Evolutionary conservation across 768 basidiomycete genomes (phyloP).

Genomic region (Strobilomyces confusus): DNA sequence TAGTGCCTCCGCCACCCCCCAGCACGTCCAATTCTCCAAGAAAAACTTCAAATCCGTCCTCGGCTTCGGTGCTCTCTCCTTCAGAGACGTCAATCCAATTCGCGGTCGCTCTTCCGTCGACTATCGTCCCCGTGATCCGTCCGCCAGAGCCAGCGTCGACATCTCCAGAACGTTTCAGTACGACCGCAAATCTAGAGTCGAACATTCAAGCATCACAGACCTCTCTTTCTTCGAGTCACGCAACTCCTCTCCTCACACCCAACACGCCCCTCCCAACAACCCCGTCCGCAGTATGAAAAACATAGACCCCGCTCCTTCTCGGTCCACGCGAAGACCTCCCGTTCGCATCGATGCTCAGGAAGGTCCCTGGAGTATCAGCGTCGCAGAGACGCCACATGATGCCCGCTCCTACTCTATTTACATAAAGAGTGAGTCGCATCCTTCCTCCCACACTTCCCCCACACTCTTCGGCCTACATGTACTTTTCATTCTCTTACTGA

Average conservation of each 20-base stretch:
- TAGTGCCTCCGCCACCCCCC: constrained; percentile 37
- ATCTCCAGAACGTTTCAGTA: constrained; percentile 35
- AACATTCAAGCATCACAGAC: constrained; percentile 38
- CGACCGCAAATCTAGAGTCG: constrained; percentile 34
- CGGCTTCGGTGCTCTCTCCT: constrained; percentile 38
- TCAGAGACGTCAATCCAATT: constrained; percentile 32
- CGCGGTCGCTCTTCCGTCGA: constrained; percentile 30
- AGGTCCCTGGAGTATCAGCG: constrained; percentile 84
- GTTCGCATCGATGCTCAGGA: constrained; percentile 71
- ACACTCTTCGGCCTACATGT: constrained; percentile 16
- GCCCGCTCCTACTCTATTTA: constrained; percentile 70
- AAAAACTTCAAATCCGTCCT: constrained; percentile 48
- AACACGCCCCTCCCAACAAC: constrained; percentile 30
- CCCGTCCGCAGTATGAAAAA: constrained; percentile 40
- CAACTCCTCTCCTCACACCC: constrained; percentile 28
- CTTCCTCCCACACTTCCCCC: constrained; percentile 23
- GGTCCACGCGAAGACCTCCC: constrained; percentile 43
- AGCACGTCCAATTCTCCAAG: constrained; percentile 35
- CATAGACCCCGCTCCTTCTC: constrained; percentile 41
- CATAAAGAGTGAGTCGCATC: constrained; percentile 72
- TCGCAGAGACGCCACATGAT: constrained; percentile 81
- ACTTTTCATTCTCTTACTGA: constrained; percentile 18
- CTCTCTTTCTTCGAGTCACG: constrained; percentile 40
- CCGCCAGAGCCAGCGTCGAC: constrained; percentile 43
- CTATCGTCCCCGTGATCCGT: constrained; percentile 25